phyloP scores from a whole-genome alignment of 2,329 filamentous ascomycete genomes.

The Sporothrix euskadiensis region DNA sequence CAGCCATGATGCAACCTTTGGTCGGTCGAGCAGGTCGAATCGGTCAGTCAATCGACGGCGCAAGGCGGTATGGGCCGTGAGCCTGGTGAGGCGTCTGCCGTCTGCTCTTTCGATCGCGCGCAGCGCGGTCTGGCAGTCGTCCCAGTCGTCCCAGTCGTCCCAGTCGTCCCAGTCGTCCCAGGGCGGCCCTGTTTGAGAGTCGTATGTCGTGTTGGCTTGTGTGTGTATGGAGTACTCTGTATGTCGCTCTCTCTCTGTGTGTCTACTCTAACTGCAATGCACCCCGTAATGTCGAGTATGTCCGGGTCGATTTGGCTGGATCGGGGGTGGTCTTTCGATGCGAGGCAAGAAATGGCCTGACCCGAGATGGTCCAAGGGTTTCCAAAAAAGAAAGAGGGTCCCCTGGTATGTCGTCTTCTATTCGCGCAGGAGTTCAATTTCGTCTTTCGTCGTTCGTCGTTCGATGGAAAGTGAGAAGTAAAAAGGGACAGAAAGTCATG shows the following conservation, averaged over 20 bases:
- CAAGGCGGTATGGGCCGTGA: not conserved
- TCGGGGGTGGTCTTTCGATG: not conserved
- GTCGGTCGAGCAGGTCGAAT: not conserved
- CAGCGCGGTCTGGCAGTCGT: conserved; percentile 11
- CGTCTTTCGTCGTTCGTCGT: not conserved
- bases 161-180: not conserved
- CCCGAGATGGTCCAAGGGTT: not conserved
- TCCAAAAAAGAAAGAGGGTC: not conserved
- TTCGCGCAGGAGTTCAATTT: not conserved
- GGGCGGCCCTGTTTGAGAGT: not conserved
- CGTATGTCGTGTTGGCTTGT: not conserved
- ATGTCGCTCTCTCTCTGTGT: not conserved
- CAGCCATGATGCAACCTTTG: conserved; percentile 29
- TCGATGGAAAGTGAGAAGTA: not conserved
- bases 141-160: not conserved
- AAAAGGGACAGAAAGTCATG: not conserved
- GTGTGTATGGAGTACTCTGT: not conserved
- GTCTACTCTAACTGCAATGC: not conserved
- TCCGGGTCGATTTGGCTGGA: not conserved
- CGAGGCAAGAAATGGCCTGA: conserved; percentile 28
- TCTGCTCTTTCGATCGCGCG: conserved; percentile 18
- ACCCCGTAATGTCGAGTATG: not conserved
- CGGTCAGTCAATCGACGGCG: not conserved
- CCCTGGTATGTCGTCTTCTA: not conserved
- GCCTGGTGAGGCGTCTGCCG: not conserved